A percentile compares a stretch with the other conserved stretches of the same genome.
Conservation (phyloP, 2,329 filamentous ascomycete species). For the Colletotrichum abscissum region DNA sequence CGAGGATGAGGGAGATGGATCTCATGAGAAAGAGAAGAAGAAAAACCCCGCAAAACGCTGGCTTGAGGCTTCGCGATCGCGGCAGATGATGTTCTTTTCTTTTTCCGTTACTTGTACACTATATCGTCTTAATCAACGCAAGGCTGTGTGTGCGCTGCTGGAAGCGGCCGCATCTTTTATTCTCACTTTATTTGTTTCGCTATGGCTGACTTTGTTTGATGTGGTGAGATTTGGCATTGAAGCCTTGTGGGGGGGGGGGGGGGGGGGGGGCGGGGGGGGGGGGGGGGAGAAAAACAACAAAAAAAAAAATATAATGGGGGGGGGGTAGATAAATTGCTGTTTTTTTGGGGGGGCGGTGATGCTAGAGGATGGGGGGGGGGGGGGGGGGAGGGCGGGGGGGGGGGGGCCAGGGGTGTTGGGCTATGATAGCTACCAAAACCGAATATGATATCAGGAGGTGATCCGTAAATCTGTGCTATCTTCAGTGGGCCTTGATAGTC, state of each 20-base stretch:
- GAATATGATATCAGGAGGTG: background rate
- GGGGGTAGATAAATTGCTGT: too few species aligned
- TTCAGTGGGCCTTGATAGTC: background rate
- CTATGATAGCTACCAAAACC: background rate
- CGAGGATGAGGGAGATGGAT: background rate
- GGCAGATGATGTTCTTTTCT: conserved; percentile 1
- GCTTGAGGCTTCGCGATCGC: conserved; percentile 23
- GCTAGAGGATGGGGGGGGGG: too few species aligned
- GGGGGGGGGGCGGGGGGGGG: too few species aligned
- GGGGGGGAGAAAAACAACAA: too few species aligned
- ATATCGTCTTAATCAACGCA: conserved; percentile 30
- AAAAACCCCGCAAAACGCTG: background rate
- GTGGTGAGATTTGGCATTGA: background rate
- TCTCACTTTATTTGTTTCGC: background rate
- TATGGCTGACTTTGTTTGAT: background rate
- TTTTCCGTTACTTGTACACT: conserved; percentile 22
- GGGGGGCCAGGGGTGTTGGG: background rate
- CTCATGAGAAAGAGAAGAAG: background rate
- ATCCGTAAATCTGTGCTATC: background rate
- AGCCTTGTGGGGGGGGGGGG: too few species aligned
- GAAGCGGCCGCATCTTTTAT: conserved; percentile 26
- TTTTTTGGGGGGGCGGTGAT: too few species aligned
- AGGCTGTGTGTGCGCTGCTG: conserved; percentile 23
- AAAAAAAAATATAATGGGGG: too few species aligned
- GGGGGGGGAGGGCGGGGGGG: too few species aligned